Conservation (phyloP, 2,329 filamentous ascomycete species). For the Madurella fahalii region DNA sequence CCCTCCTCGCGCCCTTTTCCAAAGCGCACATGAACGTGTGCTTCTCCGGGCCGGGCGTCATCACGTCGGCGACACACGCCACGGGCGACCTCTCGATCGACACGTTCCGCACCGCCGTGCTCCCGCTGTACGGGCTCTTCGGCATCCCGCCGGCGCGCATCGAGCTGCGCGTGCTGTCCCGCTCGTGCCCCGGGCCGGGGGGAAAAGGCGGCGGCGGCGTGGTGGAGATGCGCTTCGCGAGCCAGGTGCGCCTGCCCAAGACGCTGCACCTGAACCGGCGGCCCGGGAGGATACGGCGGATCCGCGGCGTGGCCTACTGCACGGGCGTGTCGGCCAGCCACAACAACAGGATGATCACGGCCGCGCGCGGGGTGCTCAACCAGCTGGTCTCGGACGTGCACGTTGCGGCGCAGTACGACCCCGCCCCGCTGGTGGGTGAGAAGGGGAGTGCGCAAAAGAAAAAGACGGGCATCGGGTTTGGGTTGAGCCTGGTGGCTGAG, state of each 20-base stretch:
- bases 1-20: conserved; percentile 86
- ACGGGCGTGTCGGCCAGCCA: conserved; percentile 89
- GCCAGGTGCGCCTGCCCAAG: conserved; percentile 89
- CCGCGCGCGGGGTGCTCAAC: conserved; percentile 82
- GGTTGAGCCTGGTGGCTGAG: conserved; percentile 85
- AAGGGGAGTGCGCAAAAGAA: conserved; percentile 55
- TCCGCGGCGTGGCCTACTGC: conserved; percentile 90
- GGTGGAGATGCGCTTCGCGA: conserved; percentile 90
- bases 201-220: conserved; percentile 82
- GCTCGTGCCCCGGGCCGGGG: conserved; percentile 71
- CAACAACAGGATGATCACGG: conserved; percentile 92
- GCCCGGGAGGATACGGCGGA: conserved; percentile 78
- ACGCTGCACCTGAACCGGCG: conserved; percentile 82
- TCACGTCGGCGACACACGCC: conserved; percentile 77
- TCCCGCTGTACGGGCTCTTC: conserved; percentile 86
- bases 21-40: conserved; percentile 88
- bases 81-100: conserved; percentile 85
- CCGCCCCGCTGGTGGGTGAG: conserved; percentile 54
- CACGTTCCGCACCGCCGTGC: conserved; percentile 85
- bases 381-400: conserved; percentile 83
- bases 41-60: conserved; percentile 86
- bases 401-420: conserved; percentile 75
- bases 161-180: conserved; percentile 74
- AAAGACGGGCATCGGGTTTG: conserved; percentile 84
- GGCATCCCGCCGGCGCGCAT: conserved; percentile 77